Evolutionary conservation across 139 green algal species (phyloP), one percentile per base, ranked within the genome.

Genomic region (Tetradesmus lagerheimii): DNA sequence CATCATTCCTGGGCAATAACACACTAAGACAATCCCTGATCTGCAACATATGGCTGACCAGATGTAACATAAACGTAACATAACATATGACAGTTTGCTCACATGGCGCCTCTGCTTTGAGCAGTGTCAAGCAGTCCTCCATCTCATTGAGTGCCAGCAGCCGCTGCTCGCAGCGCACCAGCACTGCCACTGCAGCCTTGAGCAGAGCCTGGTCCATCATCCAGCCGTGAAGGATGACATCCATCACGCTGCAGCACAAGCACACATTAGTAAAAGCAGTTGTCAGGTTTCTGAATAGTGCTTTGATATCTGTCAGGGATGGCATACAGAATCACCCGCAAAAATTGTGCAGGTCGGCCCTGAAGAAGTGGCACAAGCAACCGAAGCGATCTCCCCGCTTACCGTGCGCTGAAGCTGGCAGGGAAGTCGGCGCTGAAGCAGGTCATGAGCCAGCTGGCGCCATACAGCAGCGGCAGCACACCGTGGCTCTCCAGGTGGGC

Each of bases 371-470:
- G n/a, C n/a, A n/a, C n/a, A n/a, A n/a, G n/a, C n/a, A n/a, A n/a
- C n/a, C n/a, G n/a, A n/a, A n/a, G n/a, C n/a, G n/a, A n/a, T n/a
- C n/a, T n/a, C n/a, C n/a, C n/a, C n/a, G 2, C 92, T n/a, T 50
- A 93, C 89, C 96, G 84, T 25, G 93, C 93, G 4, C 93, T 91
- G 82, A 98, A 98, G 75, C 90, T 91, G 14, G 96, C 91, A 4
- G 96, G 96, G 89, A 98, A 98, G 78, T 97, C 96, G 1, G 95
- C 91, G 45, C 91, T 92, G 82, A 98, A 98, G 41, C 91, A 94
- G 14, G 96, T 98, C 89, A 98, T 95, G 12, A 98, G 92, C 96
- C 96, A 98, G 29, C 92, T 93, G 20, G 96, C 94, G 39, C 93
- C 95, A 53, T 96, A 98, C 64, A 98, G 93, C 83, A 96, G 94